Evolutionary conservation across 2,329 filamentous ascomycete genomes (phyloP), one percentile per base, ranked within the genome.

Genomic region (Epichloe aotearoae): DNA sequence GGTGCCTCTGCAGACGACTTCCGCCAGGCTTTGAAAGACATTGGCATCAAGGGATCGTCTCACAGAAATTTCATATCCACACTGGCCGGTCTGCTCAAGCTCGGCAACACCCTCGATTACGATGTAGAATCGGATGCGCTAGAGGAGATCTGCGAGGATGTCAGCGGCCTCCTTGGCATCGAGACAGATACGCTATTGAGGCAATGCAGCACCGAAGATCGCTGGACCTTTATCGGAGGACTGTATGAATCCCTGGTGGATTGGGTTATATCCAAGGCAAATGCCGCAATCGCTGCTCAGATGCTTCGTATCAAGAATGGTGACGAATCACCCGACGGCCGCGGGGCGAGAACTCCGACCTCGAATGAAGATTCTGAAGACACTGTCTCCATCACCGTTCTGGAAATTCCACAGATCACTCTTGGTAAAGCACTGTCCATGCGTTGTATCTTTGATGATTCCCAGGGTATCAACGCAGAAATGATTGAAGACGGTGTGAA

Each of bases 401-500:
- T 98, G 5, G 93, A 97, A 57, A 76, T 97, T 8, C 88, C 93
- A 0, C 80, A 83, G 55, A 82, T 87, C 33, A 75, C 79, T 1
- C 73, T 98, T 1, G 89, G 86, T 52, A 96, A 93, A 67, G 93
- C 91, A 0, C 69, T 94, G n/a, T 82, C 87, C 12, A 81, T 98
- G 71, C 86, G 88, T 39, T 88, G 87, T 14, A 80, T 97, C 37
- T 98, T 98, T 59, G 91, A 98, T 58, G 93, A 97, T 59, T 80
- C 75, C n/a, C 73, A 84, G 19, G 93, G 93, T 48, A 96, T 98
- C 69, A 97, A 97, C 59, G 78, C 85, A 0, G 93, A 98, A 71
- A 97, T 98, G 90, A 95, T 91, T 61, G 84, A 91, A 55, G 93
- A 98, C 58, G 93, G 93, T 10, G 79, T 98, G 1, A 78, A 86